Evolutionary conservation across 1,284 basidiomycete species (phyloP).

Genomic region (Tilletia horrida): DNA sequence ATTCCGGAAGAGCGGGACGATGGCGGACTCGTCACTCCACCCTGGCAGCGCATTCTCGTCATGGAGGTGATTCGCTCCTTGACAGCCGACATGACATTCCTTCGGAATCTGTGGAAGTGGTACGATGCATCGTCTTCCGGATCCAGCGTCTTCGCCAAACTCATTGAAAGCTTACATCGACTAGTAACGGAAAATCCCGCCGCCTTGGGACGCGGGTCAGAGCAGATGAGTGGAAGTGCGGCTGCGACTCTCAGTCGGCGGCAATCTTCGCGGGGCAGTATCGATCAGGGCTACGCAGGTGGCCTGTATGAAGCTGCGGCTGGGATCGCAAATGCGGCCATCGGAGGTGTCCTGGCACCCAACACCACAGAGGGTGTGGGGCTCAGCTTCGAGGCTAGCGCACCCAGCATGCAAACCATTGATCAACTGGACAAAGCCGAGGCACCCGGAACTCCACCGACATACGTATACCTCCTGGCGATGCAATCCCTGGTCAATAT

Average conservation of each 20-base stretch:
- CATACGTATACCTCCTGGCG: constrained; percentile 85
- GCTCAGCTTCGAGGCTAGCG: constrained; percentile 32
- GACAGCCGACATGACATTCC: constrained; percentile 42
- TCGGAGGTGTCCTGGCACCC: constrained; percentile 28
- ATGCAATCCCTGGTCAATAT: constrained; percentile 83
- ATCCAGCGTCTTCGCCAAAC: constrained; percentile 34
- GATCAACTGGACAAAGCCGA: constrained; percentile 67
- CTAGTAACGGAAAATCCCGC: constrained; percentile 26
- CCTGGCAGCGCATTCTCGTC: constrained; percentile 50
- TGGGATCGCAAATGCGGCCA: constrained; percentile 42
- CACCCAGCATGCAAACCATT: constrained; percentile 45
- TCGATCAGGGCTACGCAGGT: constrained; percentile 21
- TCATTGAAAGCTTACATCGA: constrained; percentile 36
- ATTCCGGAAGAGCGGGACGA: constrained; percentile 25
- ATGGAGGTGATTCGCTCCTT: constrained; percentile 48
- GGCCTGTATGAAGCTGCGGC: constrained; percentile 48
- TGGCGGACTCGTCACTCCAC: constrained; percentile 17
- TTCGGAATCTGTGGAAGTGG: constrained; percentile 48
- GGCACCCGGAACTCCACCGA: constrained; percentile 82
- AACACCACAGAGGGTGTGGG: constrained; percentile 26
- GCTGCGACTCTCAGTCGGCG: constrained; percentile 25
- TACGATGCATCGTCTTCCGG: constrained; percentile 30
- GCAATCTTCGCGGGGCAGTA: constrained; percentile 14
- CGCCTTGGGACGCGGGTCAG: constrained; percentile 23
- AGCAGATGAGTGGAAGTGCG: constrained; percentile 28